phyloP scores from a whole-genome alignment of 2,329 filamentous ascomycete genomes.

The Thelonectria blattea region DNA sequence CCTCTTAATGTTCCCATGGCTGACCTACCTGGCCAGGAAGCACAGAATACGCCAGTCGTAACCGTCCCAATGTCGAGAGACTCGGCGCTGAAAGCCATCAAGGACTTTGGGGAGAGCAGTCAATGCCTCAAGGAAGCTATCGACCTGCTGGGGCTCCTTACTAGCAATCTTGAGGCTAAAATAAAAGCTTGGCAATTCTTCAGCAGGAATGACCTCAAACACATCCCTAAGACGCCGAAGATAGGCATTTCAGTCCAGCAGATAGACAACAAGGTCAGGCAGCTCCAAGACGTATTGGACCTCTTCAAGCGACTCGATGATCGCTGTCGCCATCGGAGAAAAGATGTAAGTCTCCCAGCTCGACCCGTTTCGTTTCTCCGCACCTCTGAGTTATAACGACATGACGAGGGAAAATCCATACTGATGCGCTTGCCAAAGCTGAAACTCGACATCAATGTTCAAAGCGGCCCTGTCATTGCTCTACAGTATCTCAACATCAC shows the following conservation, averaged over 20 bases:
- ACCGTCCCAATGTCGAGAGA: not conserved
- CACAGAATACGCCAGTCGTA: not conserved
- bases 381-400: no score
- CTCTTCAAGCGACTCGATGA: not conserved
- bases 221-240: not conserved
- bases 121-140: not conserved
- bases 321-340: not conserved
- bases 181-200: slow-evolving; percentile 1
- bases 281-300: not conserved
- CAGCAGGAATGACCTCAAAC: not conserved
- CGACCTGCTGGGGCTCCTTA: not conserved
- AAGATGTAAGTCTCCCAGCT: not conserved
- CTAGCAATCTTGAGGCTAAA: not conserved
- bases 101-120: not conserved
- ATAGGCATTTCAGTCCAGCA: not conserved
- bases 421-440: no score
- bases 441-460: no score
- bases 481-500: no score
- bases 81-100: not conserved
- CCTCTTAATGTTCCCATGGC: no score
- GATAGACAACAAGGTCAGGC: not conserved
- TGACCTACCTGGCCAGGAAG: not conserved
- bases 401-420: no score
- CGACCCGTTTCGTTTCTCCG: not conserved
- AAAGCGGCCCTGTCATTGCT: no score